These are phyloP conservation scores for Chaetothyriales sp. DNA, from an alignment of 2,329 filamentous ascomycete species.

Conservation along the genomic window DNA sequence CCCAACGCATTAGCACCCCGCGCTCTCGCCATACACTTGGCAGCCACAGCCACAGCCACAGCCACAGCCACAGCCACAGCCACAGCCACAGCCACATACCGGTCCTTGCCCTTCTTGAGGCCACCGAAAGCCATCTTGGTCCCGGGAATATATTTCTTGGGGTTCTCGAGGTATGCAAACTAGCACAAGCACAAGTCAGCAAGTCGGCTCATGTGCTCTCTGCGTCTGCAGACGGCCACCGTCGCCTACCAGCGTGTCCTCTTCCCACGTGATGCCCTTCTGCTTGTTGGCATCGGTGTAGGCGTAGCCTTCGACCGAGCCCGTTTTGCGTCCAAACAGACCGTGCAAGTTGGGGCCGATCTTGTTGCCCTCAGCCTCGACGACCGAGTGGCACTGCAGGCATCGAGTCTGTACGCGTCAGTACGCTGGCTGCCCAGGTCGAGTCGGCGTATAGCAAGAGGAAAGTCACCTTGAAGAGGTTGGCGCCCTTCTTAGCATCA, in stretches of 20 bases:
- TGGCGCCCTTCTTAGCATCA: conserved; percentile 91
- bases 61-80: too few relatives aligned
- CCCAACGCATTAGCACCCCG: neutral
- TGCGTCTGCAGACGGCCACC: neutral
- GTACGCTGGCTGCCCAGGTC: conserved; percentile 4
- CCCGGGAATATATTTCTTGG: conserved; percentile 99
- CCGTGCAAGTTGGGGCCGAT: conserved; percentile 94
- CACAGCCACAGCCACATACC: neutral
- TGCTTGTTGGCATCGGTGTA: conserved; percentile 99
- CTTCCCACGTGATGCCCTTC: conserved; percentile 81
- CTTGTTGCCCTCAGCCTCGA: conserved; percentile 86
- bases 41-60: too few relatives aligned
- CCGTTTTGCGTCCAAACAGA: conserved; percentile 92
- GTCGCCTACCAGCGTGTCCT: conserved; percentile 61
- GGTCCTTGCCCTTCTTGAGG: conserved; percentile 98
- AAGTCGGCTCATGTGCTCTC: neutral
- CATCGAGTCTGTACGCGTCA: conserved; percentile 56
- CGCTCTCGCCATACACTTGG: neutral
- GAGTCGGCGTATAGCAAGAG: neutral
- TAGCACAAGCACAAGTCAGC: conserved; percentile 24
- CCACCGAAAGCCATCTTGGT: conserved; percentile 99
- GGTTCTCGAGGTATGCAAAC: conserved; percentile 99
- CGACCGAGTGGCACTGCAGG: conserved; percentile 95
- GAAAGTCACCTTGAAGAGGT: conserved; percentile 71
- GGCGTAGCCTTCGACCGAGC: conserved; percentile 78